Base-by-base conservation (phyloP, 768 basidiomycete genomes). In the Ramaria sp. region DNA sequence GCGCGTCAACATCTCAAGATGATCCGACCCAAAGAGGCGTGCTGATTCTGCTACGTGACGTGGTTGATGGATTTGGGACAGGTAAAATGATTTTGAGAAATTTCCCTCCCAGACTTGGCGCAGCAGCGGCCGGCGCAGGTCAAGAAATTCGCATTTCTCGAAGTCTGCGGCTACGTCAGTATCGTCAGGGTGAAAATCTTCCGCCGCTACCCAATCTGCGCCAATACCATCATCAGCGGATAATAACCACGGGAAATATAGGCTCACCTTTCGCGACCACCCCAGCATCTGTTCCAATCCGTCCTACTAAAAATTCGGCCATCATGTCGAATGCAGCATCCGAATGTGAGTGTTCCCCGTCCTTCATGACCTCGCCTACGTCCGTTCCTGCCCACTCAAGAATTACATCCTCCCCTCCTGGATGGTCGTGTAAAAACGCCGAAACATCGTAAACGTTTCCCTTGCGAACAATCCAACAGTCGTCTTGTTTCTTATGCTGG, bases 61-160 rank as follows among this genome's bases (percentile, higher is more conserved):
- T 1, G 96, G 95, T 66, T 97, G 93, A 67, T 99, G 96, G 0
- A 99, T 89, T 67, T 99, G 96, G 62, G 90, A 79, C 48, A 99
- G 73, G 65, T 99, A 99, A 67, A 93, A 98, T 3, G 86, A 80
- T 74, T 99, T 99, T 65, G 53, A 55, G 64, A 88, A 96, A 67
- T 92, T 87, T 15, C 80, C 79, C 58, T 81, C 71, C 88, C 87
- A 93, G 57, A 99, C 79, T 69, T 99, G 96, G 56, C 66, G 62
- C 55, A 68, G 56, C 50, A 99, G 65, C 9, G 96, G 93, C 65
- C 83, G 81, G 57, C 81, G 76, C 20, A 99, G 78, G 67, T 99
- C 94, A 57, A 99, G 71, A 68, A 99, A 99, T 62, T 88, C 76
- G 66, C 87, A 91, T 70, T 86, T 88, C 66, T 83, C 83, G 64